A percentile compares a stretch with the other conserved stretches of the same genome.
Evolutionary conservation across 441 rosid species (phyloP).

Genomic region (Kokia cookei): DNA sequence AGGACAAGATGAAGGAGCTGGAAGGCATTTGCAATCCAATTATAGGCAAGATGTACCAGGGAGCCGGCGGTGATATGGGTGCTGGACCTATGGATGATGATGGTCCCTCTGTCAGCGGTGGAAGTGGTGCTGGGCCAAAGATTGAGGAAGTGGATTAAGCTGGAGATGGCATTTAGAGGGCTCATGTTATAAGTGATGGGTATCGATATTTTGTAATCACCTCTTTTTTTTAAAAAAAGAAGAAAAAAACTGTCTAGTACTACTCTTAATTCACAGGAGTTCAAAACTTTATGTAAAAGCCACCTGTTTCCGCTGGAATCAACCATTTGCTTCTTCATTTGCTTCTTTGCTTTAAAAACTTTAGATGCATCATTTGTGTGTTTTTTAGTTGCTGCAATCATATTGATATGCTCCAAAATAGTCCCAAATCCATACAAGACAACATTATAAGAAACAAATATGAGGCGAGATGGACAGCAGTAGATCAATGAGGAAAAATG

Average conservation of each 20-base stretch:
- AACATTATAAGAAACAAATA: neutral
- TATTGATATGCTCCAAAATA: neutral
- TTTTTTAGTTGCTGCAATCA: neutral
- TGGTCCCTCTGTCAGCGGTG: conserved; percentile 34
- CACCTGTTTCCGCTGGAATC: neutral
- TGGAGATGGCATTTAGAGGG: neutral
- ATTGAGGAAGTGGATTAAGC: conserved; percentile 47
- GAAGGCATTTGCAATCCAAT: conserved; percentile 73
- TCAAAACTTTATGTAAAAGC: neutral
- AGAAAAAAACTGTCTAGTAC: too few relatives aligned
- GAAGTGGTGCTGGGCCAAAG: conserved; percentile 44
- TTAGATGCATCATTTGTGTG: neutral
- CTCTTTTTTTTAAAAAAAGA: neutral
- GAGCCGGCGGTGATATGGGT: conserved; percentile 48
- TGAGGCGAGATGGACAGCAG: neutral
- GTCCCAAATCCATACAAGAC: too few relatives aligned
- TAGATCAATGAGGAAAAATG: neutral
- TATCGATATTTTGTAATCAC: too few relatives aligned
- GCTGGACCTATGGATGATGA: conserved; percentile 23
- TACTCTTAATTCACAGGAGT: neutral
- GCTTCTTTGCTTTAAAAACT: neutral
- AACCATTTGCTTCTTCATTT: neutral
- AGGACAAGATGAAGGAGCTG: conserved; percentile 70
- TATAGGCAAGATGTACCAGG: conserved; percentile 68
- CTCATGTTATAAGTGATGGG: neutral